Evolutionary conservation across 331 rosid genomes (phyloP).

Genomic region (Quercus phellos): DNA sequence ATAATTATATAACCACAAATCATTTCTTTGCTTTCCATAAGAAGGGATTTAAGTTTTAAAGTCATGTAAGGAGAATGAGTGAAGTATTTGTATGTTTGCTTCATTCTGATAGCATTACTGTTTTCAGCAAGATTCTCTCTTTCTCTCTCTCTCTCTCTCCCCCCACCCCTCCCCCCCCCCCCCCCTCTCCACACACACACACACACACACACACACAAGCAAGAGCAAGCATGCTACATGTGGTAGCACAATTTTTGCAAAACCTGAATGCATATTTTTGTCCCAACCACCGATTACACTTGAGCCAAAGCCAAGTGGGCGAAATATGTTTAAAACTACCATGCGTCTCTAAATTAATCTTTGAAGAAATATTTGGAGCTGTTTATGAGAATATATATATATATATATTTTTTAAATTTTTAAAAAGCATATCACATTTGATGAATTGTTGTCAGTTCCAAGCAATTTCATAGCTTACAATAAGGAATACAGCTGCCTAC

Average conservation of each 20-base stretch:
- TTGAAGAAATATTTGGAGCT: background rate
- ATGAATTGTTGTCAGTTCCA: background rate
- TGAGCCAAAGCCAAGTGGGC: background rate
- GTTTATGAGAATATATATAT: background rate
- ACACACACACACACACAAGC: background rate
- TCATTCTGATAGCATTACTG: conserved; percentile 15
- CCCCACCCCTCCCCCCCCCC: background rate
- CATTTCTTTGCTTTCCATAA: background rate
- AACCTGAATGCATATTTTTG: background rate
- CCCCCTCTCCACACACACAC: background rate
- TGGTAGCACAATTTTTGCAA: background rate
- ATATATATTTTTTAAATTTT: background rate
- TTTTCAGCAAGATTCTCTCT: background rate
- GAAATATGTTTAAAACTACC: background rate
- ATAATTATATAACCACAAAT: background rate
- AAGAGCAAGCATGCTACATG: background rate
- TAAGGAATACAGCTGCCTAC: no score
- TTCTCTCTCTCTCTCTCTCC: background rate
- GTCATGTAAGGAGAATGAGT: conserved; percentile 46
- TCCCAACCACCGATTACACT: background rate
- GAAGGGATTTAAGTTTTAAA: conserved; percentile 13
- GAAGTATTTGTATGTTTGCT: background rate
- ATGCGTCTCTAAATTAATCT: background rate
- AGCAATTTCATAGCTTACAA: background rate
- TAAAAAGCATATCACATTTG: background rate